Base-by-base conservation (phyloP, 805 yeast genomes). In the Metschnikowia proteae region DNA sequence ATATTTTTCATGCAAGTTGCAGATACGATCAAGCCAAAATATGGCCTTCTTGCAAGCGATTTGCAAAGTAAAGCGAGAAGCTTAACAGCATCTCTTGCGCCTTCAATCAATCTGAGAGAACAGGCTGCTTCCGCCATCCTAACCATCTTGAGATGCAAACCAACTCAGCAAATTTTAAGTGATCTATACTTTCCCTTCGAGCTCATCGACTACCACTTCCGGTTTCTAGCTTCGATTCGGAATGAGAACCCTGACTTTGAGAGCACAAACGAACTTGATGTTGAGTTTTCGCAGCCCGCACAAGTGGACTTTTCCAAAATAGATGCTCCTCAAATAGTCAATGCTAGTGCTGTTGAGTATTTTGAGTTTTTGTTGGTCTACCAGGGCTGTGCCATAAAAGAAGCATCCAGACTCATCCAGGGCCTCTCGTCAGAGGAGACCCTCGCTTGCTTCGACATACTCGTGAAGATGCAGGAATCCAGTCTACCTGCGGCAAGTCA, bases 111-210 rank as follows among this genome's bases (percentile, higher is more conserved):
- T 8, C 53, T 47, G 53, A 52, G 41, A 35, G 40, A 43, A 6
- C 44, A 45, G 8, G 57, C 53, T 5, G 9, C 35, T 1, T 6
- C 17, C 2, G 39, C 51, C 3, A 30, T 52, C 3, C 25, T 33
- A 11, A 13, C 31, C 8, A 11, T 52, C 8, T 35, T 47, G 34
- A 29, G 22, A 9, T 37, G 33, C 25, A 30, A 23, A 10, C 47
- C 49, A 13, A 7, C 26, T 4, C 42, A 29, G 8, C 47, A 47
- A 6, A 29, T 38, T 9, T 40, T 54, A 8, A 41, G 26, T 7
- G 46, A 46, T 7, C 34, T 49, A 11, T 50, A 42, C n/a, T 52
- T 54, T 27, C 57, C 57, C 7, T 47, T 49, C 31, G 57, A 54
- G 28, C 37, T 52, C 10, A 41, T 54, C 13, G 52, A 54, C 27